phyloP scores from a whole-genome alignment of 371 early-diverging fungal species.

The Cokeromyces recurvatus region DNA sequence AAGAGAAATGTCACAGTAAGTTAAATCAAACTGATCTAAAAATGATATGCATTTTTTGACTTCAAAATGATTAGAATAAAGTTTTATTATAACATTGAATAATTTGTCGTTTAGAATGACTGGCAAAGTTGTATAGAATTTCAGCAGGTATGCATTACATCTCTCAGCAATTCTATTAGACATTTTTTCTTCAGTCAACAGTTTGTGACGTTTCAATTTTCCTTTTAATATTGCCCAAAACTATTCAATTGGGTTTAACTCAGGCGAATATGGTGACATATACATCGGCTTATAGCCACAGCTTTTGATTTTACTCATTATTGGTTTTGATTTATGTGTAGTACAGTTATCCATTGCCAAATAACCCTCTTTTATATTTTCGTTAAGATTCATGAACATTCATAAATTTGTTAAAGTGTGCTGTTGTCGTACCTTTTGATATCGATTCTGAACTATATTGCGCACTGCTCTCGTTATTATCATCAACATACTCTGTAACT shows the following conservation, averaged over 20 bases:
- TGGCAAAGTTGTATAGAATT: too few species aligned
- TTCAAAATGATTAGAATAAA: too few species aligned
- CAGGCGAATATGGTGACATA: conserved; percentile 12
- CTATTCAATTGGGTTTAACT: conserved; percentile 7
- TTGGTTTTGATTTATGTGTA: too few species aligned
- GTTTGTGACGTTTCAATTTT: conserved; percentile 10
- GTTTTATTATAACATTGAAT: too few species aligned
- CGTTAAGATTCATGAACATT: conserved; percentile 16
- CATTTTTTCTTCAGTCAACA: too few species aligned
- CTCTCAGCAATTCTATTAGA: conserved; percentile 14
- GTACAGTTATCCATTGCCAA: conserved; percentile 12
- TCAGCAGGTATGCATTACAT: conserved; percentile 13
- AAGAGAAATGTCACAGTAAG: too few species aligned
- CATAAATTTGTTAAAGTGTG: conserved; percentile 10
- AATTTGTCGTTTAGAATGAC: too few species aligned
- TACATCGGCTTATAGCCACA: conserved; percentile 8
- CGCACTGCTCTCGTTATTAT: conserved; percentile 11
- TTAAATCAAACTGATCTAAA: too few species aligned
- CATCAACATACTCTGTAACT: conserved; percentile 15
- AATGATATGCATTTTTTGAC: too few species aligned
- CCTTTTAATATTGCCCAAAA: conserved; percentile 9
- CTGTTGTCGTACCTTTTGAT: conserved; percentile 16
- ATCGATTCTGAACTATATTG: too few species aligned
- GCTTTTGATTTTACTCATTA: conserved; percentile 11
- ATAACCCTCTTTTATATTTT: conserved; percentile 15